These are phyloP conservation scores for Hanseniaspora hatyaiensis DNA, from an alignment of 805 yeast species.

Conservation along the genomic window DNA sequence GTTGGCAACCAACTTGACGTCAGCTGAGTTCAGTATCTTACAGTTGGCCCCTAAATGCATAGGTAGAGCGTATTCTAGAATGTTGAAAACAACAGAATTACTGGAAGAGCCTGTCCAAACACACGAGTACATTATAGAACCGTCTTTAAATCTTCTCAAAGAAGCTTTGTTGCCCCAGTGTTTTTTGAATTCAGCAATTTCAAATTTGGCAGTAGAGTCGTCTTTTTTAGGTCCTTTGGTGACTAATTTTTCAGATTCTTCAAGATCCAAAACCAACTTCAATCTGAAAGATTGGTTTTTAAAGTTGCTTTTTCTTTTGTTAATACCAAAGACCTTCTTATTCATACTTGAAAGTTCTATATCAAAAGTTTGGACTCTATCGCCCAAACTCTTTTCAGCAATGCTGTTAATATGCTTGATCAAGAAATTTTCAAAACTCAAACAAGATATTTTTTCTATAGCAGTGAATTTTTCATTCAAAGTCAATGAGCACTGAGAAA, in stretches of 20 bases:
- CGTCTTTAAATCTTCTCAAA: slow-evolving; percentile 85
- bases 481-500: slow-evolving; percentile 29
- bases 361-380: slow-evolving; percentile 31
- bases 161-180: slow-evolving; percentile 88
- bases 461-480: slow-evolving; percentile 48
- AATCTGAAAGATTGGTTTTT: slow-evolving; percentile 35
- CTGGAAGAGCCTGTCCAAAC: slow-evolving; percentile 57
- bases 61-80: slow-evolving; percentile 50
- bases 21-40: slow-evolving; percentile 24
- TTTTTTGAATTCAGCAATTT: slow-evolving; percentile 52
- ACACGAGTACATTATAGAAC: slow-evolving; percentile 79
- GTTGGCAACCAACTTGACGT: slow-evolving; percentile 37
- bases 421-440: slow-evolving; percentile 56
- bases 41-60: slow-evolving; percentile 44
- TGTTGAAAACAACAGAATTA: slow-evolving; percentile 54
- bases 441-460: slow-evolving; percentile 56
- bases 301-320: slow-evolving; percentile 38
- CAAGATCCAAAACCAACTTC: slow-evolving; percentile 59
- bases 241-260: slow-evolving; percentile 66
- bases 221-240: slow-evolving; percentile 73
- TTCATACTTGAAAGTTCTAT: slow-evolving; percentile 22
- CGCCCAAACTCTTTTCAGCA: slow-evolving; percentile 47
- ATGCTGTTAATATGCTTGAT: slow-evolving; percentile 50
- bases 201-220: slow-evolving; percentile 35
- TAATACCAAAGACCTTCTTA: slow-evolving; percentile 27